These are phyloP conservation scores for Podospora tetraspora DNA, from an alignment of 495 filamentous ascomycete species.

Conservation along the genomic window DNA sequence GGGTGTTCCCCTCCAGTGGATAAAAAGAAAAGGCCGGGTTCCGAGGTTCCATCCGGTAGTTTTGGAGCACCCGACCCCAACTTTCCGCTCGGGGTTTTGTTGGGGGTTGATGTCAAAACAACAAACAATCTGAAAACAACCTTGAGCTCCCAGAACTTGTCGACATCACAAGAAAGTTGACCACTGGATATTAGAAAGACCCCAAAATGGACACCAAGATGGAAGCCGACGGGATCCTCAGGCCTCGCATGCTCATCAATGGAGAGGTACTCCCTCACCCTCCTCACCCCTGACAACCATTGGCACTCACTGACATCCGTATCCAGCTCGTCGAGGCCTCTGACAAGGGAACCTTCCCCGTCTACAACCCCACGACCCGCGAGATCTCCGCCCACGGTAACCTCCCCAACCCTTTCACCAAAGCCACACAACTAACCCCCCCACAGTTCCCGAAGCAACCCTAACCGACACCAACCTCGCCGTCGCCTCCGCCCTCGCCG, in stretches of 20 bases:
- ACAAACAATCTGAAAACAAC: background rate
- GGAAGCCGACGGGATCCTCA: conserved; percentile 1
- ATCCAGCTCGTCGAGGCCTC: conserved; percentile 36
- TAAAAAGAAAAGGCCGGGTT: background rate
- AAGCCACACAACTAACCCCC: background rate
- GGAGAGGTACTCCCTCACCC: conserved; percentile 25
- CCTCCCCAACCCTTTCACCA: background rate
- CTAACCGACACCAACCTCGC: conserved; percentile 51
- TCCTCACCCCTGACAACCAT: no score
- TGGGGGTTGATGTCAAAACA: background rate
- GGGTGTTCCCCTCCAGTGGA: conserved; percentile 2
- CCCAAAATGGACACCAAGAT: background rate
- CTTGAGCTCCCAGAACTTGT: background rate
- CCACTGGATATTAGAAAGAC: background rate
- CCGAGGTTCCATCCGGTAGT: background rate
- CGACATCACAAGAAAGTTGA: background rate
- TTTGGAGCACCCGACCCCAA: background rate
- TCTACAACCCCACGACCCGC: conserved; percentile 32
- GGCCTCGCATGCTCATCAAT: conserved; percentile 35
- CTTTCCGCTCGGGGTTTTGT: background rate
- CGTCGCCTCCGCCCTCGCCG: conserved; percentile 53
- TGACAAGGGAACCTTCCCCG: conserved; percentile 30
- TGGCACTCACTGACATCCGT: background rate
- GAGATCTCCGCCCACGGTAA: conserved; percentile 18
- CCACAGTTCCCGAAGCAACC: conserved; percentile 31